Evolutionary conservation across 306 rosid species (phyloP), one percentile per base, ranked within the genome.

Genomic region (Trichosanthes cucumerina): DNA sequence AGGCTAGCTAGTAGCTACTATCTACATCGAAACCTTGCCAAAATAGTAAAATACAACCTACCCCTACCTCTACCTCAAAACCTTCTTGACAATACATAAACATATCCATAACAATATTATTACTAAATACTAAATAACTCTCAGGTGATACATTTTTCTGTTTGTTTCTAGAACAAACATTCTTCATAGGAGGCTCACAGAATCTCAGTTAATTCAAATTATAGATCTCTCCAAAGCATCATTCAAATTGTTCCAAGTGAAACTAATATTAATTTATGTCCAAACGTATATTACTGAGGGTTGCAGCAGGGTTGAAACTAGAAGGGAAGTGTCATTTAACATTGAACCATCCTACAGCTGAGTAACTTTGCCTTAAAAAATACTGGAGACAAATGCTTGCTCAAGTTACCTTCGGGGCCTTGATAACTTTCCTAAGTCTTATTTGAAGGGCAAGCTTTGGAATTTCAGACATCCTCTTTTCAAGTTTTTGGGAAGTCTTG

Each of bases 401-500:
- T 69, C 44, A 58, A 80, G 64, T n/a, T 78, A 87, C 88, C 88
- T 87, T 77, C 58, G 59, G 81, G 87, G 68, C 59, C 74, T 73
- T 23, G 74, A 64, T 87, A 78, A 77, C 72, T 70, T 79, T 88
- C 82, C 78, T 84, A 84, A 73, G 79, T 83, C 88, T 83, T 85
- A 47, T 80, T 79, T 46, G 77, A 83, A 80, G 81, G 83, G 68
- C 77, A 50, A 73, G 76, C 87, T 75, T 71, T 80, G 87, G 80
- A 63, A 26, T 76, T 79, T 79, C 49, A 63, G 77, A 62, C 69
- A 81, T 76, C 66, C 78, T 85, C 58, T 81, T 70, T 54, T 82
- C 83, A 41, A 81, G n/a, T 87, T 80, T 85, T 81, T 1, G 86
- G 85, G 14, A 62, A 82, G 75, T 88, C 89, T 69, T 80, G 85